A percentile compares a stretch with the other conserved stretches of the same genome.
Evolutionary conservation across 1,139 yeast species (phyloP).

Genomic region (Debaryomycetaceae sp.): DNA sequence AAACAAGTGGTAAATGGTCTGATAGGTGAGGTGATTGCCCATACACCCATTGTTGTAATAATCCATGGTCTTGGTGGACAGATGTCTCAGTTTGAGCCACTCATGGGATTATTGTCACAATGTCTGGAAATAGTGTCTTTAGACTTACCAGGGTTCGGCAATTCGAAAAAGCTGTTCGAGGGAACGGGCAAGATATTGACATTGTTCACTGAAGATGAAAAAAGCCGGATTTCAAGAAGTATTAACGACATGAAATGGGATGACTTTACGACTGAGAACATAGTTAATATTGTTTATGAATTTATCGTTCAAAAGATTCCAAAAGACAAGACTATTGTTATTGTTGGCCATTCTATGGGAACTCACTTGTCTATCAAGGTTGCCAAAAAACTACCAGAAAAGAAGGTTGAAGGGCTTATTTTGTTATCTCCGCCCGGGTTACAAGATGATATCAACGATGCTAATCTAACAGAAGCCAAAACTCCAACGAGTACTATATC

Average conservation of each 20-base stretch:
- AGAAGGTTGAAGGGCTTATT: slow-evolving; percentile 43
- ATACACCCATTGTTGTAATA: slow-evolving; percentile 57
- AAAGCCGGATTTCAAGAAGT: slow-evolving; percentile 26
- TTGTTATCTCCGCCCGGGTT: slow-evolving; percentile 58
- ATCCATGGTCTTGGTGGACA: slow-evolving; percentile 81
- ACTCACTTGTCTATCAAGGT: slow-evolving; percentile 52
- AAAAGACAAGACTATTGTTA: slow-evolving; percentile 45
- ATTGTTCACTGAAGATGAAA: slow-evolving; percentile 22
- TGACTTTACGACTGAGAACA: slow-evolving; percentile 46
- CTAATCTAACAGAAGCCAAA: slow-evolving; percentile 1
- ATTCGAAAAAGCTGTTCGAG: slow-evolving; percentile 31
- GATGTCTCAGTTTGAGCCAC: slow-evolving; percentile 65
- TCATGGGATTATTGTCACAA: slow-evolving; percentile 62
- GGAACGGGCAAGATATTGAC: slow-evolving; percentile 19
- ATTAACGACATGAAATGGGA: slow-evolving; percentile 33
- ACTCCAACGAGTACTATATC: slow-evolving; percentile 8
- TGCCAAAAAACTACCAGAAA: slow-evolving; percentile 38
- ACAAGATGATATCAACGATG: slow-evolving; percentile 21
- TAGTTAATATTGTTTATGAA: slow-evolving; percentile 44
- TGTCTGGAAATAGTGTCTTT: slow-evolving; percentile 61
- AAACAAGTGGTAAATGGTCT: slow-evolving; percentile 18
- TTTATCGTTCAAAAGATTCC: slow-evolving; percentile 41
- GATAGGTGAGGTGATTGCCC: slow-evolving; percentile 30
- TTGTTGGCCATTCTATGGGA: slow-evolving; percentile 79
- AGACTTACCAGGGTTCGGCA: slow-evolving; percentile 78